Conservation (phyloP, 2,329 filamentous ascomycete genomes). For the Pseudocercospora eumusae region DNA sequence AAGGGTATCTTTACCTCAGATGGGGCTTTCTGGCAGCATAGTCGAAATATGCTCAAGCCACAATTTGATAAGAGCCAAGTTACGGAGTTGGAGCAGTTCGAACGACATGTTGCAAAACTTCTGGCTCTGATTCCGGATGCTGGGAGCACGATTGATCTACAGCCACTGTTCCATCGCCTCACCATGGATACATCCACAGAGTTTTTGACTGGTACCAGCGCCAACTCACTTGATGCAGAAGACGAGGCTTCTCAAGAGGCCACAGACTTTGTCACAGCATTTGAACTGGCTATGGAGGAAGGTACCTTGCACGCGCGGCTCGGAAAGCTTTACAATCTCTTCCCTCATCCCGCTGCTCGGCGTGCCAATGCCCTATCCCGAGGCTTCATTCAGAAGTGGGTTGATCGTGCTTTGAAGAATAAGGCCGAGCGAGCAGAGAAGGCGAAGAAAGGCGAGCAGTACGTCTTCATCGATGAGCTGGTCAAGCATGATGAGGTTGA, state of each 20-base stretch:
- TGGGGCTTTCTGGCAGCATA: constrained; percentile 37
- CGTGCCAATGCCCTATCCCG: not conserved
- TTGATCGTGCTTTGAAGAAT: constrained; percentile 23
- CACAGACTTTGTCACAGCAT: constrained; percentile 18
- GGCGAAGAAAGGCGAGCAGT: constrained; percentile 9
- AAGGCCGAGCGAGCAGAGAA: constrained; percentile 17
- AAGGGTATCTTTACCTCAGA: constrained; percentile 35
- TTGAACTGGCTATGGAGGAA: constrained; percentile 22
- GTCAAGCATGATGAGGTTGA: constrained; percentile 48
- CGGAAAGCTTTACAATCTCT: constrained; percentile 15
- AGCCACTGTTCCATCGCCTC: constrained; percentile 63
- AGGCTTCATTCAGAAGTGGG: constrained; percentile 18
- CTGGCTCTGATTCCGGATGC: constrained; percentile 55
- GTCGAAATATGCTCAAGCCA: constrained; percentile 48
- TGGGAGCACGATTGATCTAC: constrained; percentile 56
- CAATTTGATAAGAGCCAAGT: constrained; percentile 55
- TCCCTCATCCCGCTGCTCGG: constrained; percentile 17
- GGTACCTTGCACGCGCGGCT: constrained; percentile 14
- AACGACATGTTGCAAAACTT: constrained; percentile 58
- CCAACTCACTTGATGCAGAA: constrained; percentile 25
- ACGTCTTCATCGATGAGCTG: constrained; percentile 60
- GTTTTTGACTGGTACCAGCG: constrained; percentile 61
- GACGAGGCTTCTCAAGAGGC: constrained; percentile 14
- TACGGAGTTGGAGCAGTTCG: constrained; percentile 57
- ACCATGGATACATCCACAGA: constrained; percentile 67